Conservation (phyloP, 179 eudicot species). For the Spergularia azorica region DNA sequence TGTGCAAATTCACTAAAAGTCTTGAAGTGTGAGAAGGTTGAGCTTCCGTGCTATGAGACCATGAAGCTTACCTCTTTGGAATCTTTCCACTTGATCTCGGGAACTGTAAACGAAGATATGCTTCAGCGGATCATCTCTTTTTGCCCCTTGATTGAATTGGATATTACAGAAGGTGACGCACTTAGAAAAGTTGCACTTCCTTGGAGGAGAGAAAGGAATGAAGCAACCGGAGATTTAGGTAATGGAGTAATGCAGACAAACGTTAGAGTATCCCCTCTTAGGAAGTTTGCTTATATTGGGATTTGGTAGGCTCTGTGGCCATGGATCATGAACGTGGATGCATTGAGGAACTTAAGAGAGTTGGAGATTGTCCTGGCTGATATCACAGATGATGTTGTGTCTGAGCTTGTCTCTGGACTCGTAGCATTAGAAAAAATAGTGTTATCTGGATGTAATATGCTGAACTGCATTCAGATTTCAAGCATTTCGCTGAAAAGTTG, state of each 20-base stretch:
- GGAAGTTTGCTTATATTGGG: too few species aligned
- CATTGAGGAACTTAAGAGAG: conserved; percentile 5
- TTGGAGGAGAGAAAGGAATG: neutral
- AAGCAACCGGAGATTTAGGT: neutral
- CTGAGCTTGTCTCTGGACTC: neutral
- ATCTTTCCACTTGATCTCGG: neutral
- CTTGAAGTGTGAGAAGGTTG: neutral
- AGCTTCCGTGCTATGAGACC: neutral
- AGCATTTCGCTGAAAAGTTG: neutral
- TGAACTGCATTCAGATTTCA: neutral
- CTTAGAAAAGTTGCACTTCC: neutral
- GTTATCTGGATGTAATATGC: neutral
- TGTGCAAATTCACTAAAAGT: neutral
- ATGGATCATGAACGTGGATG: neutral
- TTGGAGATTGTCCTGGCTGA: neutral
- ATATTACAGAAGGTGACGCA: neutral
- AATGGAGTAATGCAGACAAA: neutral
- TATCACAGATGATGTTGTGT: neutral
- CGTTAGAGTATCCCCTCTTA: neutral
- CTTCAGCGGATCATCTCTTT: neutral
- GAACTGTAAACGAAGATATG: neutral
- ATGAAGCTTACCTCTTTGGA: neutral
- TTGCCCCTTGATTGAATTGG: neutral
- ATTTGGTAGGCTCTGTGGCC: neutral
- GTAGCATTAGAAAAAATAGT: neutral